phyloP scores from a whole-genome alignment of 257 asterid genomes.

The Verbascum thapsus region DNA sequence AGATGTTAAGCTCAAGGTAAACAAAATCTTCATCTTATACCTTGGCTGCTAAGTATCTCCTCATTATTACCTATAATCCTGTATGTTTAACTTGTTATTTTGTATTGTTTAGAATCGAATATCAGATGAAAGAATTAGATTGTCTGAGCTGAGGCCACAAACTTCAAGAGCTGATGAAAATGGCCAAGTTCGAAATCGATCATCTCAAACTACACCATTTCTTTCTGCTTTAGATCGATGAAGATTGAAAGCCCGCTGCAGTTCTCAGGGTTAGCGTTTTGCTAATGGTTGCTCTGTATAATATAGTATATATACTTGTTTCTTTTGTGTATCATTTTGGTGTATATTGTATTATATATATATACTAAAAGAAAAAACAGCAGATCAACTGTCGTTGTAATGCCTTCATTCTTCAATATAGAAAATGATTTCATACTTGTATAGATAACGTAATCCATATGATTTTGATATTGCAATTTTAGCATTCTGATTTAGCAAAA shows the following conservation, averaged over 20 bases:
- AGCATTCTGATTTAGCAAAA: too few species aligned
- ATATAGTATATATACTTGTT: slow-evolving; percentile 13
- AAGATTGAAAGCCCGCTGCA: slow-evolving; percentile 2
- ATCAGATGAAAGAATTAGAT: slow-evolving; percentile 60
- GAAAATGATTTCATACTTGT: not conserved
- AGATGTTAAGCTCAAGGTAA: slow-evolving; percentile 82
- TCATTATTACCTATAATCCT: not conserved
- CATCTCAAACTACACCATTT: slow-evolving; percentile 41
- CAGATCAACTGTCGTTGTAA: slow-evolving; percentile 1
- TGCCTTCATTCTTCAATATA: not conserved
- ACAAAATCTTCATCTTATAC: not conserved
- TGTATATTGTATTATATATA: slow-evolving; percentile 14
- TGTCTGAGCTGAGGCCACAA: slow-evolving; percentile 73
- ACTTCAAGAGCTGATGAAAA: slow-evolving; percentile 46
- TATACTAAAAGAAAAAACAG: not conserved
- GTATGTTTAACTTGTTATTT: not conserved
- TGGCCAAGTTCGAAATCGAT: slow-evolving; percentile 32
- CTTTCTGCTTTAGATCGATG: slow-evolving; percentile 72
- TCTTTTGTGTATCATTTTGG: slow-evolving; percentile 1
- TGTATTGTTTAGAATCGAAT: slow-evolving; percentile 60
- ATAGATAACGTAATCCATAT: too few species aligned
- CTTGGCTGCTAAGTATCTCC: not conserved
- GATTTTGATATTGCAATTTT: too few species aligned
- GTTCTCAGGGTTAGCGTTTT: slow-evolving; percentile 10
- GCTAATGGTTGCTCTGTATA: slow-evolving; percentile 19